Evolutionary conservation across 2,329 filamentous ascomycete genomes (phyloP).

Genomic region (Exophiala oligosperma): DNA sequence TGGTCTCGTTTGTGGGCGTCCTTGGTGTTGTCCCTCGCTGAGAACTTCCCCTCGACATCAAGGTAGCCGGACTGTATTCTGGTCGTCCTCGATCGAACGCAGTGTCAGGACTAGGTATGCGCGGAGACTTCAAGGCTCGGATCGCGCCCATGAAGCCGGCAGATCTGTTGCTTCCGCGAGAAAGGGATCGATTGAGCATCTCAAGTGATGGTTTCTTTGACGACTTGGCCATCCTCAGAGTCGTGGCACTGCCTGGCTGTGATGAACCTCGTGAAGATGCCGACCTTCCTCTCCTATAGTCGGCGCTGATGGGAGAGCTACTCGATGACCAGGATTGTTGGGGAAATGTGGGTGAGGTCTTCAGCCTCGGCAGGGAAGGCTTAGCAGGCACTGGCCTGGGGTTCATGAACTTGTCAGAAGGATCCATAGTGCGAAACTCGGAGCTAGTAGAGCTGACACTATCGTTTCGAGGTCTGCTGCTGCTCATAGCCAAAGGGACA

Average conservation of each 20-base stretch:
- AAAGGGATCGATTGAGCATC: slow-evolving; percentile 35
- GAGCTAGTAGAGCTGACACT: slow-evolving; percentile 62
- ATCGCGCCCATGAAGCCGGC: slow-evolving; percentile 41
- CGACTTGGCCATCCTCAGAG: slow-evolving; percentile 27
- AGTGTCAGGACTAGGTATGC: slow-evolving; percentile 15
- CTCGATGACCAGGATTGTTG: slow-evolving; percentile 20
- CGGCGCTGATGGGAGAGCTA: slow-evolving; percentile 28
- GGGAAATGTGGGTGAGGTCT: slow-evolving; percentile 41
- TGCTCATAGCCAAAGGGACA: slow-evolving; percentile 68
- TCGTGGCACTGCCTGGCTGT: slow-evolving; percentile 19
- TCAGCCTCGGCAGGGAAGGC: slow-evolving; percentile 46
- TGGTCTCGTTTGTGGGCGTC: neutral
- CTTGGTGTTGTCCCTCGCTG: slow-evolving; percentile 12
- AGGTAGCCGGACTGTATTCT: neutral
- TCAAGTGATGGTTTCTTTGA: slow-evolving; percentile 31
- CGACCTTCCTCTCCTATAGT: slow-evolving; percentile 20
- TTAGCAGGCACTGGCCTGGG: slow-evolving; percentile 59
- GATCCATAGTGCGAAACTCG: slow-evolving; percentile 73
- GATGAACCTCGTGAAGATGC: slow-evolving; percentile 26
- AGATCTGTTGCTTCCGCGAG: slow-evolving; percentile 34
- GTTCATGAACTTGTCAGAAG: slow-evolving; percentile 71
- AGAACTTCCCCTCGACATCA: slow-evolving; percentile 3
- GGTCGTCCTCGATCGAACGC: slow-evolving; percentile 11
- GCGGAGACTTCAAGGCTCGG: slow-evolving; percentile 33
- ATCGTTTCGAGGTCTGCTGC: slow-evolving; percentile 58